phyloP scores from a whole-genome alignment of 2,329 filamentous ascomycete genomes.

The Teratosphaeria nubilosa region DNA sequence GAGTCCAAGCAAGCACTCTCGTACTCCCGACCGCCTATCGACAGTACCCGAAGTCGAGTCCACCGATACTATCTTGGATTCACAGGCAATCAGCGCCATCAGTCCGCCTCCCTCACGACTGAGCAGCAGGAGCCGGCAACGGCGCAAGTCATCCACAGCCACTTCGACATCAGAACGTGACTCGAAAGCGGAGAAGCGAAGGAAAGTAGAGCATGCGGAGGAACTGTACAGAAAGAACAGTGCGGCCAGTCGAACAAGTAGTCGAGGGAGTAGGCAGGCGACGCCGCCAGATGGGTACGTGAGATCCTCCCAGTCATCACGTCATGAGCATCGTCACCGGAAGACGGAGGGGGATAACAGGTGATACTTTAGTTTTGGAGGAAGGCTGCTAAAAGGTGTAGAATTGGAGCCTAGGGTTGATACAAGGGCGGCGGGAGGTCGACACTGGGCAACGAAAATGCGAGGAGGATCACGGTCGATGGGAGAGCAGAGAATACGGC shows the following conservation, averaged over 20 bases:
- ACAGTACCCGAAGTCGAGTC: constrained; percentile 24
- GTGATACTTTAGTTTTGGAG: neutral
- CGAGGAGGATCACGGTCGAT: neutral
- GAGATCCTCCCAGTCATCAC: constrained; percentile 3
- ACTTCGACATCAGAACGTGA: constrained; percentile 1
- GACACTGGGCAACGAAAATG: neutral
- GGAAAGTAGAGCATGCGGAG: constrained; percentile 23
- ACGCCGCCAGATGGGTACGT: constrained; percentile 23
- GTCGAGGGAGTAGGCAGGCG: constrained; percentile 17
- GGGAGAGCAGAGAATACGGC: neutral
- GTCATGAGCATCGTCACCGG: constrained; percentile 1
- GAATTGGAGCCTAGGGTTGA: neutral
- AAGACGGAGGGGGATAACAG: neutral
- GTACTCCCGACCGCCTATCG: constrained; percentile 21
- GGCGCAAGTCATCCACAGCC: constrained; percentile 10
- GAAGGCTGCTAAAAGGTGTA: neutral
- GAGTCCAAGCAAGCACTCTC: neutral
- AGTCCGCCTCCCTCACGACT: constrained; percentile 17
- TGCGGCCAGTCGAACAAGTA: constrained; percentile 8
- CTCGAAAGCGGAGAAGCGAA: constrained; percentile 26
- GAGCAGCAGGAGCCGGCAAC: constrained; percentile 16
- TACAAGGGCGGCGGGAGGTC: neutral
- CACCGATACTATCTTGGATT: constrained; percentile 7
- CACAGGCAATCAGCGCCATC: constrained; percentile 5
- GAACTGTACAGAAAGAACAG: constrained; percentile 16